Evolutionary conservation across 2,329 filamentous ascomycete species (phyloP), one percentile per base, ranked within the genome.

Genomic region (Falciphora oryzae): DNA sequence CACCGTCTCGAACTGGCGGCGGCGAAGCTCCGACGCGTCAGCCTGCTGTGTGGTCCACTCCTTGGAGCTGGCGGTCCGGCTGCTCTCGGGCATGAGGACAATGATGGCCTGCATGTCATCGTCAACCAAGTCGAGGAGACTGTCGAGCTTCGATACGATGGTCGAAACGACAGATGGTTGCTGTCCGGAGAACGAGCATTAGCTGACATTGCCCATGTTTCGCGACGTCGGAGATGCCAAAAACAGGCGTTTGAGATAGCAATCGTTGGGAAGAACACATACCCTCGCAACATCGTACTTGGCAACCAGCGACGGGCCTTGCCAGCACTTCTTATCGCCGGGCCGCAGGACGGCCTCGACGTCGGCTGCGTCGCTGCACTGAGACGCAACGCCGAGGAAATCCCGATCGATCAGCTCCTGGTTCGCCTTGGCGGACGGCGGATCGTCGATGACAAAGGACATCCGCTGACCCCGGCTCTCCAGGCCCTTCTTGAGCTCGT

Each of bases 31-130:
- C 38, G 44, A 25, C 44, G n/a, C 18, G 53, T 35, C 25, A 27
- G 25, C 28, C 53, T 31, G 50, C 6, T 44, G 28, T 53, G 75
- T 73, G 57, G 78, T 74, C 80, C 81, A 83, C 65, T 73, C 68
- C 67, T 70, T 71, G 61, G 75, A 64, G 64, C 74, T 72, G 25
- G 77, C 76, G 53, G 69, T 67, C 66, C 77, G 76, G 68, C 73
- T 74, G n/a, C 75, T 75, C 65, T 80, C 74, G 63, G 84, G 83
- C 27, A 89, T 74, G 64, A 88, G 73, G 18, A 90, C 71, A 56
- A 88, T 71, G 14, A 83, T 81, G 29, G 83, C 83, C 67, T 89
- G 83, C 70, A 87, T 64, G 32, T 57, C 29, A 18, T 57, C 77
- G 61, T 83, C 79, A 66, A 81, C 81, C 25, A 76, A 72, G 57